Evolutionary conservation across 148 eudicot species (phyloP).

Genomic region (Dianthus caryophyllus): DNA sequence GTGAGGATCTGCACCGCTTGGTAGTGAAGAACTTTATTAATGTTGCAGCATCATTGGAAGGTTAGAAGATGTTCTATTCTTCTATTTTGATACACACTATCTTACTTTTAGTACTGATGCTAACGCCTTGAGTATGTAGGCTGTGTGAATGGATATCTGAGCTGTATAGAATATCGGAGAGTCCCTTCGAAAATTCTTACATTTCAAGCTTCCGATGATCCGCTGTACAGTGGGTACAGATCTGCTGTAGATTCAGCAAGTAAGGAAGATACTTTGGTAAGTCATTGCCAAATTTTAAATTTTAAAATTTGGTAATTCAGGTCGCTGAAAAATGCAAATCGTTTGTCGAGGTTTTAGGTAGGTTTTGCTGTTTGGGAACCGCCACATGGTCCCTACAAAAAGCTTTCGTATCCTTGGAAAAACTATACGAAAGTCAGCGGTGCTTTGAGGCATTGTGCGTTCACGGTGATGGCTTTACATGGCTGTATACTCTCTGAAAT

Average conservation of each 20-base stretch:
- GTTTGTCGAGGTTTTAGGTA: constrained; percentile 36
- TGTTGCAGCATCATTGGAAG: constrained; percentile 85
- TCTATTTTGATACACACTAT: not conserved
- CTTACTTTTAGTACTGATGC: not conserved
- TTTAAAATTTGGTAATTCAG: not conserved
- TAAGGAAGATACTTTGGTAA: constrained; percentile 79
- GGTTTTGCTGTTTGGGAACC: constrained; percentile 96
- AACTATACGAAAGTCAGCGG: constrained; percentile 72
- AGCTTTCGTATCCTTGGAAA: constrained; percentile 74
- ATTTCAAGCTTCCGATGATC: constrained; percentile 79
- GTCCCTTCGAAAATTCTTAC: constrained; percentile 71
- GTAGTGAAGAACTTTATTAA: constrained; percentile 69
- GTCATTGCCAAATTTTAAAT: not conserved
- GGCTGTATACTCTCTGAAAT: constrained; percentile 88
- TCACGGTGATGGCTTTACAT: constrained; percentile 91
- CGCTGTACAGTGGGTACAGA: constrained; percentile 69
- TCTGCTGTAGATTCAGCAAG: constrained; percentile 75
- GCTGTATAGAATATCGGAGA: constrained; percentile 65
- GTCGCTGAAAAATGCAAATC: constrained; percentile 3
- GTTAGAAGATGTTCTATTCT: constrained; percentile 28
- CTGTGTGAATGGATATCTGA: constrained; percentile 64
- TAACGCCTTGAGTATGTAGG: constrained; percentile 31
- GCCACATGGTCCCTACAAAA: constrained; percentile 85
- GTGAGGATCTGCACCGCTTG: constrained; percentile 80
- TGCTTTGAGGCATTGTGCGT: constrained; percentile 83